Conservation (phyloP, 305 asterid genomes). For the Fraxinus dipetala region DNA sequence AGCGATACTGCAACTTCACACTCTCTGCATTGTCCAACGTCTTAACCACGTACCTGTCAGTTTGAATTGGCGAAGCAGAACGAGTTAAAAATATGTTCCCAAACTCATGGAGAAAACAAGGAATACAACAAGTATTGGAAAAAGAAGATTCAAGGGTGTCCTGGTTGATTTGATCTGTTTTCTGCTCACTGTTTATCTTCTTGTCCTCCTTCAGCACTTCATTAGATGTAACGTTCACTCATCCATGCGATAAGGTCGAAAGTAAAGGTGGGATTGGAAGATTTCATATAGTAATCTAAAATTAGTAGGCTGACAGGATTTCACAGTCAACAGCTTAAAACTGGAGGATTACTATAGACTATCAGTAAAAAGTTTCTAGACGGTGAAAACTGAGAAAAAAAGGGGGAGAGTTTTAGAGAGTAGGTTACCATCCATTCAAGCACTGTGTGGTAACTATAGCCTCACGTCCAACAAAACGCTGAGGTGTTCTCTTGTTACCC, state of each 20-base stretch:
- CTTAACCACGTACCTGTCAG: constrained; percentile 86
- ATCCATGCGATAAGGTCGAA: neutral
- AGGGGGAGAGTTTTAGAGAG: neutral
- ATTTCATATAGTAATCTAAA: neutral
- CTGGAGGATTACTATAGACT: neutral
- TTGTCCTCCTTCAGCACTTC: neutral
- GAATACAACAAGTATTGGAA: neutral
- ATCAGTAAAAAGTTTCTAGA: neutral
- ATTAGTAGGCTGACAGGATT: neutral
- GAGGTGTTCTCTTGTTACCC: constrained; percentile 99
- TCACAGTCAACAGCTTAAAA: neutral
- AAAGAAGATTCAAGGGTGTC: neutral
- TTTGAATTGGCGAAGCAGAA: neutral
- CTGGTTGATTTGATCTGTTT: neutral
- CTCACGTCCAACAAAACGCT: constrained; percentile 87
- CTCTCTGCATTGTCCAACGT: constrained; percentile 97
- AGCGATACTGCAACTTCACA: constrained; percentile 89
- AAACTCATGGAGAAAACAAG: neutral
- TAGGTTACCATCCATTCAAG: constrained; percentile 86
- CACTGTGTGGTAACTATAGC: constrained; percentile 91
- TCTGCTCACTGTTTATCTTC: neutral
- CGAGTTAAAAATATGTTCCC: neutral
- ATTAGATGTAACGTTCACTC: neutral
- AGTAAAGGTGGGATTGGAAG: neutral
- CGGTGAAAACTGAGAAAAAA: neutral